A percentile compares a stretch with the other conserved stretches of the same genome.
These are phyloP conservation scores for Torrubiellomyces zombiae DNA, from an alignment of 2,329 filamentous ascomycete genomes.

Conservation along the genomic window DNA sequence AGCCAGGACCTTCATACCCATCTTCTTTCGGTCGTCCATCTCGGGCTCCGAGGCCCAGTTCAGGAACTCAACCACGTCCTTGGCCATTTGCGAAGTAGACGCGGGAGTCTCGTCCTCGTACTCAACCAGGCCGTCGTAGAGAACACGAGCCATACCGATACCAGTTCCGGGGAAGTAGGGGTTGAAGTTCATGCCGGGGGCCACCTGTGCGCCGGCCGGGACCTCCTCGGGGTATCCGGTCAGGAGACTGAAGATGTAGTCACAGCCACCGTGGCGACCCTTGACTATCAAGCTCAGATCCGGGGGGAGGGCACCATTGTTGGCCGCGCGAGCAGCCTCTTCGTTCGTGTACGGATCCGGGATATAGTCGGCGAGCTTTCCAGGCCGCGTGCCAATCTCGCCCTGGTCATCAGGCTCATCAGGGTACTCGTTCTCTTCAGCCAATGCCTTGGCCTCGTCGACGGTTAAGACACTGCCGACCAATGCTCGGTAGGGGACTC, in stretches of 20 bases:
- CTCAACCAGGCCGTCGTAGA: constrained; percentile 94
- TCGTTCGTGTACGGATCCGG: constrained; percentile 96
- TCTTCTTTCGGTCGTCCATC: constrained; percentile 99
- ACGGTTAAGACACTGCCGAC: constrained; percentile 89
- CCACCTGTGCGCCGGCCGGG: constrained; percentile 73
- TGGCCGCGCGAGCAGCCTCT: constrained; percentile 91
- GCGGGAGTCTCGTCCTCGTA: constrained; percentile 95
- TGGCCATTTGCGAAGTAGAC: constrained; percentile 96
- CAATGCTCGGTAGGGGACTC: constrained; percentile 82
- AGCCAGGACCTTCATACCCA: constrained; percentile 92
- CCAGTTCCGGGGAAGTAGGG: constrained; percentile 98
- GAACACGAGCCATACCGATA: constrained; percentile 96
- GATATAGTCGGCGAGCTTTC: constrained; percentile 97
- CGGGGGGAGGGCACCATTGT: constrained; percentile 93
- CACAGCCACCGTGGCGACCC: constrained; percentile 89
- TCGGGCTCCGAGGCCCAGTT: constrained; percentile 99
- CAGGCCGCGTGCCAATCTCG: constrained; percentile 94
- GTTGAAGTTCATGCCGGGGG: constrained; percentile 96
- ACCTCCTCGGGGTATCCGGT: constrained; percentile 96
- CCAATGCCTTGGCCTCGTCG: constrained; percentile 92
- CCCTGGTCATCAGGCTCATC: constrained; percentile 95
- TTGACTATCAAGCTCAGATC: constrained; percentile 98
- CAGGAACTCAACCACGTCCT: constrained; percentile 96
- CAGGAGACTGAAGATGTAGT: constrained; percentile 95
- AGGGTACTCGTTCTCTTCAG: constrained; percentile 98